A percentile compares a stretch with the other conserved stretches of the same genome.
phyloP scores from a whole-genome alignment of 2,329 filamentous ascomycete genomes.

The Colletotrichum brevisporum region DNA sequence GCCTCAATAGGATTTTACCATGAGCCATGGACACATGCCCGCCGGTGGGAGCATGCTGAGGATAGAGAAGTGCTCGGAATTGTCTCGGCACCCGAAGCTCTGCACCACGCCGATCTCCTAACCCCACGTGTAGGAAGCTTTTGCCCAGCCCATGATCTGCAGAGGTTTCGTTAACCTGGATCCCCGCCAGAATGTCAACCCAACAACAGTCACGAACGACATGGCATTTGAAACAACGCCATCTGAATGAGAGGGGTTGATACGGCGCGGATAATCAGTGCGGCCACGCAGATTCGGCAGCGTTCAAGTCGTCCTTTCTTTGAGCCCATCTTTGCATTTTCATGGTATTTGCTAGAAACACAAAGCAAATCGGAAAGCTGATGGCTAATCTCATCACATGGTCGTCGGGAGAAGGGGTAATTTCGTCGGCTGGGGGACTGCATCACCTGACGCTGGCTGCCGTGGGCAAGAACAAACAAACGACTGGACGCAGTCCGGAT shows the following conservation, averaged over 20 bases:
- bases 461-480: neutral
- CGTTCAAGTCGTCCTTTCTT: neutral
- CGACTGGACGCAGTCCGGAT: neutral
- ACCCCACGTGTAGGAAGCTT: conserved; percentile 15
- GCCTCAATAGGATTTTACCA: neutral
- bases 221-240: conserved; percentile 6
- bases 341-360: neutral
- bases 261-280: neutral
- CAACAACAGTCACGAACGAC: conserved; percentile 16
- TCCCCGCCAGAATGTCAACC: conserved; percentile 3
- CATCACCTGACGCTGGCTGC: too few species aligned
- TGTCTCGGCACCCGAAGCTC: neutral
- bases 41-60: neutral
- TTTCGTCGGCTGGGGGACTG: neutral
- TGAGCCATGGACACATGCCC: neutral
- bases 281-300: neutral
- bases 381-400: neutral
- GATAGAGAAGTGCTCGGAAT: neutral
- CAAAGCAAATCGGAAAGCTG: conserved; percentile 1
- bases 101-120: neutral
- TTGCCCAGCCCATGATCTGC: conserved; percentile 4
- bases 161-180: conserved; percentile 2
- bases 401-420: neutral
- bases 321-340: neutral
- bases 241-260: neutral